phyloP scores from a whole-genome alignment of 2,329 filamentous ascomycete species.

The Pseudogymnoascus sp. region DNA sequence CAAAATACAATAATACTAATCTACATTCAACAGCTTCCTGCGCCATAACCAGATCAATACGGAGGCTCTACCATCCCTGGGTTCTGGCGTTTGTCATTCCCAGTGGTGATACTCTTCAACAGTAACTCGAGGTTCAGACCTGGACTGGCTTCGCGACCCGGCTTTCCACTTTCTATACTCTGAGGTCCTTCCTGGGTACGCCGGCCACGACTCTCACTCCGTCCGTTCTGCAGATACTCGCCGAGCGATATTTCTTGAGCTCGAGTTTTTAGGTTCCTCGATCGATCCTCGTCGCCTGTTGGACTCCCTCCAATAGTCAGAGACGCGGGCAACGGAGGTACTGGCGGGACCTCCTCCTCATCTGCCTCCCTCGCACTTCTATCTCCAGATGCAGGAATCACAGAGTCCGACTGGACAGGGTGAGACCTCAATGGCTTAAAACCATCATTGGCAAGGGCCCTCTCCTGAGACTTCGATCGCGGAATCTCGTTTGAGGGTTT shows the following conservation, averaged over 20 bases:
- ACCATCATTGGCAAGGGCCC: not conserved
- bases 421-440: slow-evolving; percentile 3
- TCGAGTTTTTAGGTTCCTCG: not conserved
- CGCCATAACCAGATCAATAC: not conserved
- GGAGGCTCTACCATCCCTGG: slow-evolving; percentile 2
- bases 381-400: not conserved
- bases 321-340: not conserved
- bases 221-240: not conserved
- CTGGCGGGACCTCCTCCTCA: not conserved
- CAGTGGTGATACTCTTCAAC: slow-evolving; percentile 29
- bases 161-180: not conserved
- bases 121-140: slow-evolving; percentile 27
- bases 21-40: not conserved
- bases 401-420: not conserved
- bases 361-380: not conserved
- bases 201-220: not conserved
- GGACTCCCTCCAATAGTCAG: not conserved
- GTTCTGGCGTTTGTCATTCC: not conserved
- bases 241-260: not conserved
- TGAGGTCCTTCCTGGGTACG: not conserved
- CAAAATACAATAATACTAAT: slow-evolving; percentile 6
- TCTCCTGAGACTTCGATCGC: not conserved
- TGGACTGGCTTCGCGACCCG: not conserved
- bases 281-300: not conserved
- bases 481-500: not conserved